These are phyloP conservation scores for Lactarius deliciosus DNA, from an alignment of 768 basidiomycete genomes.

Conservation along the genomic window DNA sequence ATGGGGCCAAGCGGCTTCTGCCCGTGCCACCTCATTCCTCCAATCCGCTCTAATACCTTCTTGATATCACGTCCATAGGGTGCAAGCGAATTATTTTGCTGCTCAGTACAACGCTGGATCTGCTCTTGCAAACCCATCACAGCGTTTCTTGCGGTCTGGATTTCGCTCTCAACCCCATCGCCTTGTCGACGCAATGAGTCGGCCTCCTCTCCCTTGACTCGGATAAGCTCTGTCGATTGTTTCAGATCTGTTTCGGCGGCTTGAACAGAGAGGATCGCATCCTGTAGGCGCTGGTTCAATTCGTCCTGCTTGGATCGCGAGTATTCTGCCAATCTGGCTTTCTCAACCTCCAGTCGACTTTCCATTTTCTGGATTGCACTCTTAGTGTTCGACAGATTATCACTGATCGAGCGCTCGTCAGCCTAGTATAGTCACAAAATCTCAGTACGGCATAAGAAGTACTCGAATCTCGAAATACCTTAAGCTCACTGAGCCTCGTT, in stretches of 20 bases:
- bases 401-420: constrained; percentile 23
- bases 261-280: constrained; percentile 39
- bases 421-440: constrained; percentile 7
- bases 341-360: constrained; percentile 19
- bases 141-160: constrained; percentile 38
- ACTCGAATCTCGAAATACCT: constrained; percentile 14
- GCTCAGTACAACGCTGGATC: constrained; percentile 49
- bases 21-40: constrained; percentile 57
- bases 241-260: constrained; percentile 20
- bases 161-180: constrained; percentile 37
- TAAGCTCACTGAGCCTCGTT: constrained; percentile 46
- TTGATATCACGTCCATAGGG: constrained; percentile 66
- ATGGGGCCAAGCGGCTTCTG: constrained; percentile 74
- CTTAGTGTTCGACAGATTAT: constrained; percentile 20
- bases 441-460: background rate
- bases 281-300: constrained; percentile 50
- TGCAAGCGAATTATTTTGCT: constrained; percentile 56
- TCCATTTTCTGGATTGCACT: constrained; percentile 22
- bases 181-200: constrained; percentile 35
- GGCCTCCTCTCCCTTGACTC: constrained; percentile 15
- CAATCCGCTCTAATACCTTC: constrained; percentile 53
- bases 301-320: constrained; percentile 65
- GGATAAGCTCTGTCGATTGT: constrained; percentile 2
- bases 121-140: constrained; percentile 50
- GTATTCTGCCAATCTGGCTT: constrained; percentile 36